phyloP scores from a whole-genome alignment of 1,139 yeast genomes.

The Hemisphaericaspora xylofermentans region DNA sequence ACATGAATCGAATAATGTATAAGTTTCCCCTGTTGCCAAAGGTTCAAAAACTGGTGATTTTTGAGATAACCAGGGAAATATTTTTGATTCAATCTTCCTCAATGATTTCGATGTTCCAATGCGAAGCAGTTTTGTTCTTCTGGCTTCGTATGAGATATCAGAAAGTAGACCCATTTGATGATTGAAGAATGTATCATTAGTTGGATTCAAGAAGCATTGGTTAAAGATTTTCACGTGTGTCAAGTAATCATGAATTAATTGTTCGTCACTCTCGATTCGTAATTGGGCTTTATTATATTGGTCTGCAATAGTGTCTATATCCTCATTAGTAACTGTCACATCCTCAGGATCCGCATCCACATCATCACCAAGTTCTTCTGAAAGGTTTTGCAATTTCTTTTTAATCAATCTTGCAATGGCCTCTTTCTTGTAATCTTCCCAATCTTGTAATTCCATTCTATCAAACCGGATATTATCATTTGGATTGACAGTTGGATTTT shows the following conservation, averaged over 20 bases:
- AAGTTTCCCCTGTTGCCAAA: conserved; percentile 3
- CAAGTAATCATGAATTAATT: conserved; percentile 38
- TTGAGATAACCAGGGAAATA: conserved; percentile 28
- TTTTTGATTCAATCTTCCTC: conserved; percentile 13
- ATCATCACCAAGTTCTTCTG: conserved; percentile 6
- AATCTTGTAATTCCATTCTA: conserved; percentile 15
- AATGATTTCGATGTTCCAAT: conserved; percentile 3
- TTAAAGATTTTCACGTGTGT: conserved; percentile 43
- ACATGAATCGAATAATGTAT: conserved; percentile 5
- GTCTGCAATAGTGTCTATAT: conserved; percentile 6
- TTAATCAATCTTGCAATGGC: conserved; percentile 5
- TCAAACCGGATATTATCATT: conserved; percentile 14
- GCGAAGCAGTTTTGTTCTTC: not conserved
- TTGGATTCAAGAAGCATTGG: conserved; percentile 35
- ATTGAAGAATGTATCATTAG: not conserved
- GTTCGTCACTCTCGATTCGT: conserved; percentile 24
- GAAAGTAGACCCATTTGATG: not conserved
- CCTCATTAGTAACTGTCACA: conserved; percentile 9
- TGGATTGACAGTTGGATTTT: conserved; percentile 15
- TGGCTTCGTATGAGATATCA: not conserved
- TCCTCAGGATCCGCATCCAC: conserved; percentile 5
- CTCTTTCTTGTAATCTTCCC: conserved; percentile 15
- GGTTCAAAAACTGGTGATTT: conserved; percentile 23
- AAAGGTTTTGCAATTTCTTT: conserved; percentile 3
- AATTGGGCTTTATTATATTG: conserved; percentile 5